A percentile compares a stretch with the other conserved stretches of the same genome.
Conservation (phyloP, 768 basidiomycete genomes). For the Chlorophyllum brunneum region DNA sequence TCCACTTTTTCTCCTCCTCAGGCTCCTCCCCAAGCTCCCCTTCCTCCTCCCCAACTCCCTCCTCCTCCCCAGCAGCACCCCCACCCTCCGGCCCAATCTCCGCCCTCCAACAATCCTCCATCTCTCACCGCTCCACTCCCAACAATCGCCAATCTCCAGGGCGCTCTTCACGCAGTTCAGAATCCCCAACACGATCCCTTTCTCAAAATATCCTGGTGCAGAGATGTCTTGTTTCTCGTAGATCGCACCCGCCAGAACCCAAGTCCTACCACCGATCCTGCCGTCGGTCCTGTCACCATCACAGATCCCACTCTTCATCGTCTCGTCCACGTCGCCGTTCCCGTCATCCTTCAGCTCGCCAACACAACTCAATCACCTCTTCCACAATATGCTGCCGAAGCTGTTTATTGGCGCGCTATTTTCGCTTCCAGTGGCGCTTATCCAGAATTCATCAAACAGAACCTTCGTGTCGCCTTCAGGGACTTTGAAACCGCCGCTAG, state of each 20-base stretch:
- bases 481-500: constrained; percentile 86
- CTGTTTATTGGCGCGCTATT: constrained; percentile 71
- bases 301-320: constrained; percentile 55
- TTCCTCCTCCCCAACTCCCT: constrained; percentile 46
- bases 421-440: constrained; percentile 71
- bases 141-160: constrained; percentile 52
- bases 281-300: constrained; percentile 51
- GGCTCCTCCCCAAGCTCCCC: constrained; percentile 19
- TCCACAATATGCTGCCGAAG: constrained; percentile 38
- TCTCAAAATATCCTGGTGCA: constrained; percentile 70
- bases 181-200: constrained; percentile 52
- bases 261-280: constrained; percentile 32
- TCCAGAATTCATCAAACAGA: constrained; percentile 59
- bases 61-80: constrained; percentile 40
- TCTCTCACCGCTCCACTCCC: constrained; percentile 69
- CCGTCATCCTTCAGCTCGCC: constrained; percentile 58
- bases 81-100: constrained; percentile 35
- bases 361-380: constrained; percentile 13
- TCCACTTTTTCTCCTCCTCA: constrained; percentile 13
- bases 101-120: constrained; percentile 49
- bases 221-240: constrained; percentile 79
- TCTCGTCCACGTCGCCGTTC: constrained; percentile 62
- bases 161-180: constrained; percentile 49
- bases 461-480: constrained; percentile 79
- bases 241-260: constrained; percentile 44